Base-by-base conservation (phyloP, 2,329 filamentous ascomycete species). In the Didymella pomorum region DNA sequence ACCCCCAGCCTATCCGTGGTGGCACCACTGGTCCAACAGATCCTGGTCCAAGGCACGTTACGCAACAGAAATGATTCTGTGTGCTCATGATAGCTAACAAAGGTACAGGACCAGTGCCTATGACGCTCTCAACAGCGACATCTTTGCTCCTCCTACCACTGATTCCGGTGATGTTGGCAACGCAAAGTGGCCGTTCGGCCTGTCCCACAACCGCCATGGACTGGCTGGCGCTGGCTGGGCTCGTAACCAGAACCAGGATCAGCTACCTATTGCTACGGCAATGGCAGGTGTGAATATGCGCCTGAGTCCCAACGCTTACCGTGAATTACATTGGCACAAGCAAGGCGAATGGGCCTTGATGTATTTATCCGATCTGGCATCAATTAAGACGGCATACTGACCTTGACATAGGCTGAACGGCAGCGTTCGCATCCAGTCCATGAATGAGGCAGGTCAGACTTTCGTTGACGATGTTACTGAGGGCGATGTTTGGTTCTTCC, bases 291-390 rank as follows among this genome's bases (percentile, higher is more conserved):
- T 79, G 0, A 74, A 80, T 54, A 80, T 80, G 78, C 68, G 76
- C 45, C 65, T 77, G 1, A 71, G 70, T 25, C 74, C 77, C 0
- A 62, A 83, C 25, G 85, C 82, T 0, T 88, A 88, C 60, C 82
- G 87, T 20, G 86, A 89, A 69, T 75, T 89, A 21, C 87, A 89
- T 63, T 89, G 84, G 84, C 85, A 87, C 63, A 84, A 81, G 35
- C 79, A 58, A 14, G 56, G 56, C n/a, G 56, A 85, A 63, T 85
- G 83, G 83, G 77, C 81, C 0, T 74, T 85, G 5, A 75, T 87
- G 63, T 65, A 58, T 11, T 56, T 43, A 4, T 9, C 21, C 8
- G 6, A 8, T 23, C 16, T 23, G 21, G 2, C 14, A 33, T 33
- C 4, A 33, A 4, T 16, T 14, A 10, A 23, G 23, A 25, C 7